Evolutionary conservation across 306 rosid species (phyloP).

Genomic region (Citrullus amarus): DNA sequence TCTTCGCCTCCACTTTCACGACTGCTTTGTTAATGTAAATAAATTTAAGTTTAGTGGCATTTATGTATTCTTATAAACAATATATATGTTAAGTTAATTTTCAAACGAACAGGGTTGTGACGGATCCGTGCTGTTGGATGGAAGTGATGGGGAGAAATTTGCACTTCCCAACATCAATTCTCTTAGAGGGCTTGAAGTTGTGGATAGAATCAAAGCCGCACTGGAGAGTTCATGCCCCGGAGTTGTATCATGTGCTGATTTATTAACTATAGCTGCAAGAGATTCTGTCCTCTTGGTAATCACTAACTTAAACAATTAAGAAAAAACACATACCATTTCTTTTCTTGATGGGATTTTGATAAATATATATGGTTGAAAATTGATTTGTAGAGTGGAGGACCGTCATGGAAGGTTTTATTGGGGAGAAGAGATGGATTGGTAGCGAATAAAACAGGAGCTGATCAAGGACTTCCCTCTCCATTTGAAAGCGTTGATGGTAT

Average conservation of each 20-base stretch:
- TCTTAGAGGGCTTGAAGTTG: slow-evolving; percentile 64
- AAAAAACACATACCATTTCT: no score
- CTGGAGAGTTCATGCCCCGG: slow-evolving; percentile 72
- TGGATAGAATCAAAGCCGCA: slow-evolving; percentile 59
- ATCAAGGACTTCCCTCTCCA: slow-evolving; percentile 41
- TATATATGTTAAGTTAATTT: background rate
- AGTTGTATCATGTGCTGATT: slow-evolving; percentile 82
- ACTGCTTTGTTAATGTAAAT: slow-evolving; percentile 85
- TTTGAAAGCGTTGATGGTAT: slow-evolving; percentile 28
- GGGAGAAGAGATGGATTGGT: slow-evolving; percentile 73
- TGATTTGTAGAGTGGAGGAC: slow-evolving; percentile 66
- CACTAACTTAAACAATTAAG: no score
- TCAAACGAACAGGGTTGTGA: slow-evolving; percentile 61
- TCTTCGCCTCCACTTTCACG: slow-evolving; percentile 89
- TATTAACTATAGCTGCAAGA: slow-evolving; percentile 66
- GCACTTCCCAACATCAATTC: slow-evolving; percentile 66
- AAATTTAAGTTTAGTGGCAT: no score
- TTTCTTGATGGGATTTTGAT: no score
- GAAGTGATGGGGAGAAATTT: slow-evolving; percentile 42
- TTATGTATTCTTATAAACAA: background rate
- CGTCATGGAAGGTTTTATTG: slow-evolving; percentile 43
- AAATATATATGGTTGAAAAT: no score
- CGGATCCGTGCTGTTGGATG: slow-evolving; percentile 65
- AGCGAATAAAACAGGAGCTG: slow-evolving; percentile 46
- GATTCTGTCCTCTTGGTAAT: slow-evolving; percentile 68